Percentiles rank a stretch among this genome's conserved stretches.
These are phyloP conservation scores for Pseudognaphalium luteoalbum DNA, from an alignment of 129 eudicot species.

Conservation along the genomic window DNA sequence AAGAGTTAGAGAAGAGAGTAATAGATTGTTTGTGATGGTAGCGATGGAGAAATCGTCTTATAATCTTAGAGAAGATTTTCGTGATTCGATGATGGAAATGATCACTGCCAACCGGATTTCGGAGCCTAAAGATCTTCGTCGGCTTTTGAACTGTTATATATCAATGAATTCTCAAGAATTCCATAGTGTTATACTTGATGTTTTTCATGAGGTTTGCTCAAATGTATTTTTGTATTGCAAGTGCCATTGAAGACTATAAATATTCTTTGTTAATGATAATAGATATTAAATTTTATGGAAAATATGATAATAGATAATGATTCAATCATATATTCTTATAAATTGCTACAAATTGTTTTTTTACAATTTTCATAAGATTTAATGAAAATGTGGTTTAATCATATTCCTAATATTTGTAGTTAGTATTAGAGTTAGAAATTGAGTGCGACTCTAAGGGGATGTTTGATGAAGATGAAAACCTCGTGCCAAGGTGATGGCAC, in stretches of 20 bases:
- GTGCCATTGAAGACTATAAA: constrained; percentile 30
- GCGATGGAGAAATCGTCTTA: constrained; percentile 77
- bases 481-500: no score
- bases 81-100: constrained; percentile 77
- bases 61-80: constrained; percentile 82
- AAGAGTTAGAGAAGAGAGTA: constrained; percentile 36
- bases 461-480: no score
- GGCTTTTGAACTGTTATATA: constrained; percentile 67
- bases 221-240: constrained; percentile 57
- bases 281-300: no score
- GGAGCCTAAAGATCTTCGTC: constrained; percentile 62
- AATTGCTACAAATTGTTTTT: no score
- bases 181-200: constrained; percentile 73
- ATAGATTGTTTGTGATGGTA: constrained; percentile 64
- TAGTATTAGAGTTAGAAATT: no score
- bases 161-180: constrained; percentile 80
- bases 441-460: no score
- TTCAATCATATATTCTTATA: no score
- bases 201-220: constrained; percentile 81
- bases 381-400: no score
- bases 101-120: constrained; percentile 54
- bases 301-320: constrained; percentile 26
- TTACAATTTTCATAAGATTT: not conserved
- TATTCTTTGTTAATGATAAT: constrained; percentile 22
- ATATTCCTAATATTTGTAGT: no score